Percentiles rank a stretch among this genome's conserved stretches.
Evolutionary conservation across 2,329 filamentous ascomycete genomes (phyloP).

Genomic region (Talaromyces sp.): DNA sequence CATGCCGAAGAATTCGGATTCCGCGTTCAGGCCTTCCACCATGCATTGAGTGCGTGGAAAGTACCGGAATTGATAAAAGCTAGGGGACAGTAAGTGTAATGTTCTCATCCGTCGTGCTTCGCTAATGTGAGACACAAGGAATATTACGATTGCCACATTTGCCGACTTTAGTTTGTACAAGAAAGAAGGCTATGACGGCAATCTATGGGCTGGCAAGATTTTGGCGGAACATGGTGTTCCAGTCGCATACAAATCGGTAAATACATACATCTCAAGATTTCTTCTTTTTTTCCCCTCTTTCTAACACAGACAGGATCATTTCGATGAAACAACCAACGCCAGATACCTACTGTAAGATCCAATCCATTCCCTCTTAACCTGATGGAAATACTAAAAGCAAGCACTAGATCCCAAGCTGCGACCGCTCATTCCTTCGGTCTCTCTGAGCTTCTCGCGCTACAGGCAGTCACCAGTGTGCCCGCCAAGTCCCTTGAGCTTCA

Average conservation of each 20-base stretch:
- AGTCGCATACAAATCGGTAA: constrained; percentile 62
- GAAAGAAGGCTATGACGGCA: constrained; percentile 60
- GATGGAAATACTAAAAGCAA: not conserved
- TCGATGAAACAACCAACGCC: constrained; percentile 29
- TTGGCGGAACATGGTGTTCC: constrained; percentile 63
- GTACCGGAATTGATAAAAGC: constrained; percentile 53
- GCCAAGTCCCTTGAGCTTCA: constrained; percentile 56
- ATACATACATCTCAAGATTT: not conserved
- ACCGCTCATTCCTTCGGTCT: constrained; percentile 54
- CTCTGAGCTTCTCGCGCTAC: constrained; percentile 57
- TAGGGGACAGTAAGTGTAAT: constrained; percentile 16
- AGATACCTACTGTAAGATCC: constrained; percentile 35
- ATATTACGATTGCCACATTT: constrained; percentile 57
- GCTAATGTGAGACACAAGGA: constrained; percentile 52
- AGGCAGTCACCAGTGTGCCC: constrained; percentile 56
- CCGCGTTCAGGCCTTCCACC: constrained; percentile 62
- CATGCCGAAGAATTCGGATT: constrained; percentile 71
- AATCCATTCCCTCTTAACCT: not conserved
- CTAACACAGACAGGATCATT: constrained; percentile 27
- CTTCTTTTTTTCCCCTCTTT: not conserved
- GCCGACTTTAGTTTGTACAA: constrained; percentile 73
- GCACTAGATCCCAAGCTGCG: constrained; percentile 43
- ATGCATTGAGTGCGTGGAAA: constrained; percentile 63
- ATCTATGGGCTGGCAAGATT: constrained; percentile 62
- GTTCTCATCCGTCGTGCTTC: constrained; percentile 20